A percentile compares a stretch with the other conserved stretches of the same genome.
These are phyloP conservation scores for Russula earlei DNA, from an alignment of 768 basidiomycete genomes.

Conservation along the genomic window DNA sequence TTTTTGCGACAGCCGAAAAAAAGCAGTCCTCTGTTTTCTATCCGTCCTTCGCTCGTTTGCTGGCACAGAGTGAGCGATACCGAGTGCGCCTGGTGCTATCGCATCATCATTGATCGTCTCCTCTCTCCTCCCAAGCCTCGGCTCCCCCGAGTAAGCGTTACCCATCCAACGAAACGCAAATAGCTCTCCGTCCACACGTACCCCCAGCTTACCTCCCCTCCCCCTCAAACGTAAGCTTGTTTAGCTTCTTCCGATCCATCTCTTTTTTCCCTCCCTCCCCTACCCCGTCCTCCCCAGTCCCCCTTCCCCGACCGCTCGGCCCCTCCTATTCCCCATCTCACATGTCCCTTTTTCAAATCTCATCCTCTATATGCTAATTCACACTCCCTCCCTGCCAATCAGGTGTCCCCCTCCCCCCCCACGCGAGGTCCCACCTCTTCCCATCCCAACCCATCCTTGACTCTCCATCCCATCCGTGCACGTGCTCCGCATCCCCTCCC, in stretches of 20 bases:
- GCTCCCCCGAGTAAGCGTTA: conserved; percentile 19
- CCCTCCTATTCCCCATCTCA: conserved; percentile 11
- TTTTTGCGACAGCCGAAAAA: background rate
- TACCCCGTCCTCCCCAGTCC: conserved; percentile 14
- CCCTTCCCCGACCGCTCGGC: conserved; percentile 8
- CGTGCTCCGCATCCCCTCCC: conserved; percentile 8
- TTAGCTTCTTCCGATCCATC: conserved; percentile 17
- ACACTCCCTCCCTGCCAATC: background rate
- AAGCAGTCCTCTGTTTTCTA: conserved; percentile 5
- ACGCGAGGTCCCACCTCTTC: conserved; percentile 2
- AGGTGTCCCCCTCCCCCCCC: conserved; percentile 4
- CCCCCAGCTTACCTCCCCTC: conserved; percentile 11
- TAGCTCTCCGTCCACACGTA: conserved; percentile 13
- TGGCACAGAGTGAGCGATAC: conserved; percentile 8
- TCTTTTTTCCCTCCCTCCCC: conserved; percentile 5
- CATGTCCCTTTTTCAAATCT: conserved; percentile 5
- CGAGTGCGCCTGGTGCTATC: conserved; percentile 14
- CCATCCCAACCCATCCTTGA: background rate
- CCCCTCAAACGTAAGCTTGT: conserved; percentile 18
- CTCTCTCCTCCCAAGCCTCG: conserved; percentile 18
- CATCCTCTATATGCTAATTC: conserved; percentile 13
- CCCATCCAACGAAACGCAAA: conserved; percentile 3
- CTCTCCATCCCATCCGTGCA: conserved; percentile 8
- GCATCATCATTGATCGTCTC: conserved; percentile 22
- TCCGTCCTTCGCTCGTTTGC: background rate